Conservation (phyloP, 1,284 basidiomycete species). For the Apiotrichum siamense region DNA sequence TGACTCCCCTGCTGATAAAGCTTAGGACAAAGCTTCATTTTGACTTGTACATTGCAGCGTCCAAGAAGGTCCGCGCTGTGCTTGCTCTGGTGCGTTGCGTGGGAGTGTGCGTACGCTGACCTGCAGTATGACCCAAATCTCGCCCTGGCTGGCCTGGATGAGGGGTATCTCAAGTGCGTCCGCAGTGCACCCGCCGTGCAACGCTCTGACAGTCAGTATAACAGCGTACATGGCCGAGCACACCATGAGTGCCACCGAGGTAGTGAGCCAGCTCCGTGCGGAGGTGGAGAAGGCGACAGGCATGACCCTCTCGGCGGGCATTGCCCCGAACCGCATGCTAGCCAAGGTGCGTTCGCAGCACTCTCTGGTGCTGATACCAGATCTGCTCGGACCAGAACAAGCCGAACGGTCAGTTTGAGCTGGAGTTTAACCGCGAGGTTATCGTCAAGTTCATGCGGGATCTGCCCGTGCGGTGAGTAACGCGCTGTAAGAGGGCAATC, state of each 20-base stretch:
- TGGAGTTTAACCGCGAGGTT: conserved; percentile 60
- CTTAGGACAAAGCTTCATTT: conserved; percentile 48
- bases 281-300: conserved; percentile 67
- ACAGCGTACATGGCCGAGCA: conserved; percentile 64
- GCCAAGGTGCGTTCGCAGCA: conserved; percentile 58
- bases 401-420: conserved; percentile 81
- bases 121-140: conserved; percentile 73
- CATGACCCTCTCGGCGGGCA: conserved; percentile 88
- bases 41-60: conserved; percentile 65
- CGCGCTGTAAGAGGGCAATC: background rate
- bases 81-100: conserved; percentile 25
- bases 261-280: conserved; percentile 69
- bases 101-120: background rate
- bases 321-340: conserved; percentile 69
- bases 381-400: conserved; percentile 97
- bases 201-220: conserved; percentile 22
- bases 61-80: conserved; percentile 47
- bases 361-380: conserved; percentile 47
- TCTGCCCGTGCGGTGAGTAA: conserved; percentile 37
- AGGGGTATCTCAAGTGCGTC: conserved; percentile 77
- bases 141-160: conserved; percentile 74
- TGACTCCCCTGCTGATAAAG: background rate
- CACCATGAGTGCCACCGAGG: conserved; percentile 60
- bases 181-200: background rate
- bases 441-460: conserved; percentile 60